A percentile compares a stretch with the other conserved stretches of the same genome.
These are phyloP conservation scores for Trichophyton mentagrophytes DNA, from an alignment of 2,329 filamentous ascomycete genomes.

Conservation along the genomic window DNA sequence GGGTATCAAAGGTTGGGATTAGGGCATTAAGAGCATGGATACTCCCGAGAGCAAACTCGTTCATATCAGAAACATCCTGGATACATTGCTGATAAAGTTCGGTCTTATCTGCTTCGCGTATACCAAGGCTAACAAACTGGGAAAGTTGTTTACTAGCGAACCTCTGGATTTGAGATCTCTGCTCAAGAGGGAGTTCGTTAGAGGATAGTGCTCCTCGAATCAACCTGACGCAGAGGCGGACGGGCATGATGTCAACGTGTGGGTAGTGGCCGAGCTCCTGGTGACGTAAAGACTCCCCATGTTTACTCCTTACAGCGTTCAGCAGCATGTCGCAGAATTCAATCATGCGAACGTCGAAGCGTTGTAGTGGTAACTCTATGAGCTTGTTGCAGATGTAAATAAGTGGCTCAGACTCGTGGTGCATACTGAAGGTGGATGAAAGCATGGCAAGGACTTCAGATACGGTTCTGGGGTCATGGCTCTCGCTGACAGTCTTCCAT, in stretches of 20 bases:
- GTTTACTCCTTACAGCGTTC: conserved; percentile 36
- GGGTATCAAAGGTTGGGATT: conserved; percentile 29
- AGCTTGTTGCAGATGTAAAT: conserved; percentile 62
- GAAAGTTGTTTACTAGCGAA: conserved; percentile 51
- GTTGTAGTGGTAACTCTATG: conserved; percentile 47
- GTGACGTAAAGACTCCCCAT: conserved; percentile 20
- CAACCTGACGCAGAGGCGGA: conserved; percentile 50
- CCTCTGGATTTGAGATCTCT: conserved; percentile 49
- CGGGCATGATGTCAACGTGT: conserved; percentile 33
- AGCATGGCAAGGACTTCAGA: conserved; percentile 65
- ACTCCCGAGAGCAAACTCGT: conserved; percentile 56
- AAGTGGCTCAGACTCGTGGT: conserved; percentile 35
- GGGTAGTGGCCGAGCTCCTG: conserved; percentile 14
- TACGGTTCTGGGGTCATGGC: conserved; percentile 72
- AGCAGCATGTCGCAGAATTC: conserved; percentile 49
- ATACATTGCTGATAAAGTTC: conserved; percentile 56
- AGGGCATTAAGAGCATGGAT: conserved; percentile 49
- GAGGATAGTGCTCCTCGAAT: conserved; percentile 57
- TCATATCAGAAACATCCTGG: conserved; percentile 51
- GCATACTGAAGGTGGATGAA: conserved; percentile 35
- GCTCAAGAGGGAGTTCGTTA: conserved; percentile 41
- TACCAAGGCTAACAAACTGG: conserved; percentile 46
- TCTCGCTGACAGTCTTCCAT: conserved; percentile 70
- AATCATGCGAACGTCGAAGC: conserved; percentile 50
- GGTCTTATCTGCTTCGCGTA: conserved; percentile 44